Base-by-base conservation (phyloP, 1,284 basidiomycete species). In the Papiliotrema fonsecae region DNA sequence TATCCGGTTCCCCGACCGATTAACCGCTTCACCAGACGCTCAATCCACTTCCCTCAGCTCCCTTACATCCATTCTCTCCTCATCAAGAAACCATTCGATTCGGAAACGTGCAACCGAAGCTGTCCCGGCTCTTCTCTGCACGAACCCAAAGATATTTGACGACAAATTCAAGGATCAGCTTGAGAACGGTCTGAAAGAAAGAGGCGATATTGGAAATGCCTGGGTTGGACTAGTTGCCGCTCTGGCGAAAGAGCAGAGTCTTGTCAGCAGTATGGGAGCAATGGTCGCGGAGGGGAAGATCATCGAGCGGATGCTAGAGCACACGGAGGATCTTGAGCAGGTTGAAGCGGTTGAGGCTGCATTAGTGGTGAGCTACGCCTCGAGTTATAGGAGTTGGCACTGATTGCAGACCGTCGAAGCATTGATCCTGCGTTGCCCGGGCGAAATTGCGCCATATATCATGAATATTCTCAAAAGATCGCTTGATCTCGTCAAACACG, bases 91-190 rank as follows among this genome's bases (percentile, higher is more conserved):
- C 34, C 80, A 87, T 9, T 88, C 90, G 0, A 87, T 96, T 38
- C 83, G 90, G 46, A 96, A 96, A 75, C 85, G 90, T 47, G 85
- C 88, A 2, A 92, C 97, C 49, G 79, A 84, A 22, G 88, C 90
- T 0, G 75, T 97, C 6, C 51, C 65, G 0, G 60, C 65, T 9
- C 52, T 73, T 10, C 55, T 69, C 19, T 47, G 63, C 1, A 56
- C 62, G 26, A 61, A 59, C 30, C 59, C 66, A 4, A 28, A 34
- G 4, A 47, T 69, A 19, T 69, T 70, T 37, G 50, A 59, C 27
- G 43, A 21, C 2, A 40, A 39, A 1, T 39, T 70, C n/a, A 58
- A 61, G 44, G 21, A 42, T 6, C 48, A 64, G 25, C 54, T 72
- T 28, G 22, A 60, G 9, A 38, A 45, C 19, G 66, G 65, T 18